Base-by-base conservation (phyloP, 495 filamentous ascomycete genomes). In the Neurospora sp. region DNA sequence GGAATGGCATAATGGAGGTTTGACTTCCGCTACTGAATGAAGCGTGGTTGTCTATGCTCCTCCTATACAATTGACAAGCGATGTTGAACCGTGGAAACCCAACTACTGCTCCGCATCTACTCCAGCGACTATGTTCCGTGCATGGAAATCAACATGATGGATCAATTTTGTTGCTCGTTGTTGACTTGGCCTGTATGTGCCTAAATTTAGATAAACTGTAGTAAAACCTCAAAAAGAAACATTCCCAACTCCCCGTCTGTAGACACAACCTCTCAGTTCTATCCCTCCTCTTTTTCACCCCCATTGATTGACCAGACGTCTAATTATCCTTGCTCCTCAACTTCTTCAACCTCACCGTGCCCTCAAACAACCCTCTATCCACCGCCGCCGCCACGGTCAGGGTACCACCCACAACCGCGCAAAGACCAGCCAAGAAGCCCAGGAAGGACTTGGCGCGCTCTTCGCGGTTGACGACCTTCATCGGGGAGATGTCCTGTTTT, bases 391-490 rank as follows among this genome's bases (percentile, higher is more conserved):
- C 96, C 8, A 99, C 96, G 1, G 96, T 99, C 73, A 99, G 80
- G 0, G 96, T 98, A 75, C 96, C 96, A 72, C 96, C 96, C 59
- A 99, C 91, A 69, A 98, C 90, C 27, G 96, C 94, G 79, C 96
- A 98, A 8, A 98, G 89, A 68, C 96, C 96, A 2, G 95, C 94
- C 59, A 99, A 77, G 84, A 99, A 98, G 6, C 92, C 91, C 1
- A 92, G 88, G 81, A 98, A 95, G 17, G 90, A 89, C 84, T 98
- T 98, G 20, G 89, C 83, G 22, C 93, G 89, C 74, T 91, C 91
- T 84, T 99, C 96, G 48, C 94, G 89, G 85, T 98, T 99, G 84
- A 99, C 92, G 59, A 99, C 96, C 83, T 98, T 99, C 96, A 99
- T 98, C 39, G 96, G 96, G 3, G 96, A 98, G 82, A 99, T 98